Percentiles rank a stretch among this genome's conserved stretches.
Conservation (phyloP, 257 asterid genomes). For the Cruciata laevipes region DNA sequence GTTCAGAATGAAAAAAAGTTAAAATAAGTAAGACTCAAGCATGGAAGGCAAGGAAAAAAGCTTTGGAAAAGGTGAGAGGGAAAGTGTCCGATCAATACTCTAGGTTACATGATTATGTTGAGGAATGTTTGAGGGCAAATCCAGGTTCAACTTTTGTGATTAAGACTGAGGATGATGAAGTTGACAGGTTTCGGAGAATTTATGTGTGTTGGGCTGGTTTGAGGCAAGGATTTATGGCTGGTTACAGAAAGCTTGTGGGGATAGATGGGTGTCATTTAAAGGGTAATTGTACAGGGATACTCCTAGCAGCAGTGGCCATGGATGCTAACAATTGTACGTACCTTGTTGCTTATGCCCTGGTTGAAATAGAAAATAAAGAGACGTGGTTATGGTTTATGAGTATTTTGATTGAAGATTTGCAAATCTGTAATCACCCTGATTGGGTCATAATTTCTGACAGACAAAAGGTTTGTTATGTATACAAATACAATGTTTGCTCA, state of each 20-base stretch:
- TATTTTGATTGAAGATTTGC: background rate
- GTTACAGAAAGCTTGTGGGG: background rate
- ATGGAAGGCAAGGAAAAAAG: background rate
- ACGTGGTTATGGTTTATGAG: background rate
- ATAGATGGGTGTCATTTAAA: background rate
- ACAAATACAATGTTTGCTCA: background rate
- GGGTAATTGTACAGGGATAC: background rate
- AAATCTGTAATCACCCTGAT: fast-evolving
- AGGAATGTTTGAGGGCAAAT: background rate
- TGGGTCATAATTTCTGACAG: background rate
- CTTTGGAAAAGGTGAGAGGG: background rate
- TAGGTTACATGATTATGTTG: background rate
- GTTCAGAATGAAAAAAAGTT: background rate
- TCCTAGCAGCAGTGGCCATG: background rate
- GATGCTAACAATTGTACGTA: background rate
- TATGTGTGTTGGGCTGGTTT: no score
- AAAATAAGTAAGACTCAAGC: background rate
- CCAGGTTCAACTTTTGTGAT: no score
- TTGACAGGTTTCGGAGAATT: background rate
- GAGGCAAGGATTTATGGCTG: background rate
- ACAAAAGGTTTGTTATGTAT: background rate
- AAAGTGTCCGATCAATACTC: background rate
- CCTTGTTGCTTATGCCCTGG: background rate
- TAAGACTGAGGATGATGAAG: background rate
- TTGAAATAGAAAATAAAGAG: background rate